Percentiles rank a stretch among this genome's conserved stretches.
Conservation (phyloP, 495 filamentous ascomycete species). For the Hypoxylon intermedium region DNA sequence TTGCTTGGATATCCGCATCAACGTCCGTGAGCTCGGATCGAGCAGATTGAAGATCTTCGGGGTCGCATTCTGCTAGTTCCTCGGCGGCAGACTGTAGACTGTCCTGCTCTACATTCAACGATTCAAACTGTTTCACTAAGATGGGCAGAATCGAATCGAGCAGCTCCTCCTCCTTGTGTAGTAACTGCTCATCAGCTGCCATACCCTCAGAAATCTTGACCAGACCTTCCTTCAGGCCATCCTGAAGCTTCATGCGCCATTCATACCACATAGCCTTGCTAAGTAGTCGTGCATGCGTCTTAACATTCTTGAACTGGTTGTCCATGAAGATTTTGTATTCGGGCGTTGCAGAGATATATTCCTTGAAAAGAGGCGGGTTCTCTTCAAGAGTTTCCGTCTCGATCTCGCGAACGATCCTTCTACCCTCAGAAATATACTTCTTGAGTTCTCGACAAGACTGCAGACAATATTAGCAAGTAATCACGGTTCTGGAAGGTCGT, state of each 20-base stretch:
- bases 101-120: slow-evolving; percentile 66
- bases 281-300: slow-evolving; percentile 84
- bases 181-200: slow-evolving; percentile 71
- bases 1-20: slow-evolving; percentile 72
- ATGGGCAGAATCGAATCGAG: slow-evolving; percentile 70
- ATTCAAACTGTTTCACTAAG: slow-evolving; percentile 64
- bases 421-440: slow-evolving; percentile 90
- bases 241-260: slow-evolving; percentile 92
- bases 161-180: slow-evolving; percentile 71
- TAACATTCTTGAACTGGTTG: slow-evolving; percentile 95
- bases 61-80: slow-evolving; percentile 80
- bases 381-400: slow-evolving; percentile 85
- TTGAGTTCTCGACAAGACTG: slow-evolving; percentile 94
- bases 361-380: slow-evolving; percentile 87
- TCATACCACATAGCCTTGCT: slow-evolving; percentile 98
- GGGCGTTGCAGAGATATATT: slow-evolving; percentile 87
- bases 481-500: not conserved
- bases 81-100: slow-evolving; percentile 72
- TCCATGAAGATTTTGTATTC: slow-evolving; percentile 87
- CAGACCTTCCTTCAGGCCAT: slow-evolving; percentile 80
- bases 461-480: slow-evolving; percentile 44
- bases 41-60: slow-evolving; percentile 73
- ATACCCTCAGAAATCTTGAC: slow-evolving; percentile 76
- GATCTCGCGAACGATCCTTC: slow-evolving; percentile 84
- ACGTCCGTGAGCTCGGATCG: slow-evolving; percentile 67